A percentile compares a stretch with the other conserved stretches of the same genome.
Evolutionary conservation across 2,329 filamentous ascomycete genomes (phyloP).

Genomic region (Curvularia sp.): DNA sequence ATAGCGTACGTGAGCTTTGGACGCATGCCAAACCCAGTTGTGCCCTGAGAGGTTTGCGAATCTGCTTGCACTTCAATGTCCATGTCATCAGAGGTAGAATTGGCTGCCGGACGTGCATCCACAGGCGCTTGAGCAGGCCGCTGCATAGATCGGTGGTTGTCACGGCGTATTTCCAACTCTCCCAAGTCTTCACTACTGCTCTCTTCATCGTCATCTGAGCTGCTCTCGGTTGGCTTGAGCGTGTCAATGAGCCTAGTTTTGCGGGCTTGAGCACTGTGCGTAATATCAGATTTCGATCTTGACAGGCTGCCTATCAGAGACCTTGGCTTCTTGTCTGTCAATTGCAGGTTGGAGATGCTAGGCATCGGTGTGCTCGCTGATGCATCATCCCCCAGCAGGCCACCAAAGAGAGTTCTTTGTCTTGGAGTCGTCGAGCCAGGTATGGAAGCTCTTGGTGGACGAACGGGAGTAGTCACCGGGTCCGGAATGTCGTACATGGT

Average conservation of each 20-base stretch:
- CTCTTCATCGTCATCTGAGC: constrained; percentile 36
- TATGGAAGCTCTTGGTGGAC: constrained; percentile 15
- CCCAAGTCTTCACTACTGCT: constrained; percentile 34
- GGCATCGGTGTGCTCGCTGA: constrained; percentile 41
- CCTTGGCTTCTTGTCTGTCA: constrained; percentile 36
- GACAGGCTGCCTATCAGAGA: constrained; percentile 32
- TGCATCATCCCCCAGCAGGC: constrained; percentile 40
- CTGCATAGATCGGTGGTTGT: not conserved
- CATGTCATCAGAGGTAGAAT: constrained; percentile 22
- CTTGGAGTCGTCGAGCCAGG: constrained; percentile 47
- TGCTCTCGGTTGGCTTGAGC: constrained; percentile 36
- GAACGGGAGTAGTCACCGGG: constrained; percentile 30
- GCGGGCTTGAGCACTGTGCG: constrained; percentile 31
- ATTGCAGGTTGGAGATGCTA: constrained; percentile 39
- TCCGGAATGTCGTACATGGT: constrained; percentile 48
- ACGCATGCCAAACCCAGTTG: constrained; percentile 30
- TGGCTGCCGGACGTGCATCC: not conserved
- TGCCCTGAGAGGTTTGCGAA: constrained; percentile 39
- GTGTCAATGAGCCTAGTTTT: constrained; percentile 43
- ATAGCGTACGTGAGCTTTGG: constrained; percentile 65
- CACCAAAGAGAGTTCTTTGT: constrained; percentile 45
- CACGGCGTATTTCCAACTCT: constrained; percentile 10
- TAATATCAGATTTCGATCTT: constrained; percentile 45
- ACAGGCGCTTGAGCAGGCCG: not conserved
- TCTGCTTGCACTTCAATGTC: constrained; percentile 31